A percentile compares a stretch with the other conserved stretches of the same genome.
Evolutionary conservation across 192 early-diverging fungal species (phyloP).

Genomic region (Mortierella alpina): DNA sequence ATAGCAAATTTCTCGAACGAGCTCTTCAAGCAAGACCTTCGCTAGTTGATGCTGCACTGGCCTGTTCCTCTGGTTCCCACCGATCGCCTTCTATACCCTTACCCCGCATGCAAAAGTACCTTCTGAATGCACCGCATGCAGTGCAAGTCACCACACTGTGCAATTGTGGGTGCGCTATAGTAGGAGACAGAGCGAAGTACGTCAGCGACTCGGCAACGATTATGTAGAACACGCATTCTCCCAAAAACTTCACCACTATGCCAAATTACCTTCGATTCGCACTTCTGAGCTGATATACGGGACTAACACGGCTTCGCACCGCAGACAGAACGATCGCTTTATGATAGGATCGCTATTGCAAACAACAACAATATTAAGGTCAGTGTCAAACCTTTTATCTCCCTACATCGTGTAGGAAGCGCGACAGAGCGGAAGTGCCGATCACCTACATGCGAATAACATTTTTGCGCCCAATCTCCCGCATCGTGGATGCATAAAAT

Average conservation of each 20-base stretch:
- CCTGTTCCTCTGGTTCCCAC: conserved; percentile 3
- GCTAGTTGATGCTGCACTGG: background rate
- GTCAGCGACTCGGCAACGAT: too few species aligned
- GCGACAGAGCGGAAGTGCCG: background rate
- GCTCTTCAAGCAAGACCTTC: too few species aligned
- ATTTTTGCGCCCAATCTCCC: conserved; percentile 60
- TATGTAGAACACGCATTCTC: too few species aligned
- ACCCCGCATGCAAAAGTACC: conserved; percentile 46
- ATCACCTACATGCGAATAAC: conserved; percentile 64
- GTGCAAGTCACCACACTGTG: conserved; percentile 46
- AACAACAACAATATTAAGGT: background rate
- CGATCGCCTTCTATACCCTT: conserved; percentile 33
- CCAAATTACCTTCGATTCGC: conserved; percentile 53
- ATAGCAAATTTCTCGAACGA: too few species aligned
- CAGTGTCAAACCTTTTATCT: background rate
- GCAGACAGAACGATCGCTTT: conserved; percentile 66
- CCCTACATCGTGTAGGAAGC: background rate
- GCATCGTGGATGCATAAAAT: conserved; percentile 62
- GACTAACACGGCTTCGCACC: conserved; percentile 64
- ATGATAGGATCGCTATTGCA: conserved; percentile 62
- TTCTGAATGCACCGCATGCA: conserved; percentile 53
- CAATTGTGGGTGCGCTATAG: conserved; percentile 48
- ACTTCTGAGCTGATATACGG: conserved; percentile 61
- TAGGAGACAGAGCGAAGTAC: background rate
- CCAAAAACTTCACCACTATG: too few species aligned